A percentile compares a stretch with the other conserved stretches of the same genome.
Conservation (phyloP, 2,329 filamentous ascomycete genomes). For the Paecilomyces variotii region DNA sequence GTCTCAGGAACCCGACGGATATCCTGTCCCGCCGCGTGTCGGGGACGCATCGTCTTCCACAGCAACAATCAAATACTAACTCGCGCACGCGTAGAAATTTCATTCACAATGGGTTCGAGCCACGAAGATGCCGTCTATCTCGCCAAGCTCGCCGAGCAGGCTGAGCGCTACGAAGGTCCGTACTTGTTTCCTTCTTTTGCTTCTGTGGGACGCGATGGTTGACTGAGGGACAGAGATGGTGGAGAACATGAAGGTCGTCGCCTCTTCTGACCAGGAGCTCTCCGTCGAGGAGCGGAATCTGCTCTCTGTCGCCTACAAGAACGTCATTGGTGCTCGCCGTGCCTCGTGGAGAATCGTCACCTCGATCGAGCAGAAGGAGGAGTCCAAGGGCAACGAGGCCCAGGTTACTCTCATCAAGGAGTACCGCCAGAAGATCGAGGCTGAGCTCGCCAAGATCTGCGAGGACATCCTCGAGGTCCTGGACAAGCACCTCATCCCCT, state of each 20-base stretch:
- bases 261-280: constrained; percentile 73
- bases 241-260: constrained; percentile 99
- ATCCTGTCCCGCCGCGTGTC: not conserved
- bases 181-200: constrained; percentile 6
- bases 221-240: constrained; percentile 71
- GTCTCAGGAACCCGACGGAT: too few species aligned
- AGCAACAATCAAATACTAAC: constrained; percentile 9
- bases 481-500: constrained; percentile 87
- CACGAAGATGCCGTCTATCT: constrained; percentile 99
- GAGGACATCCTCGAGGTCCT: constrained; percentile 95
- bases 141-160: constrained; percentile 99
- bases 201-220: constrained; percentile 7
- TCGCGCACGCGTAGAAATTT: constrained; percentile 16
- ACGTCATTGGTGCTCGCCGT: constrained; percentile 95
- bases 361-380: constrained; percentile 99
- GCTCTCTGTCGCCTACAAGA: constrained; percentile 99
- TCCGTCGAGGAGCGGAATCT: constrained; percentile 89
- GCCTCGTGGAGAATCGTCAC: constrained; percentile 99
- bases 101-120: constrained; percentile 68
- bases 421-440: constrained; percentile 97
- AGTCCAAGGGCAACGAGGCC: constrained; percentile 95
- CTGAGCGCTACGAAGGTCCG: constrained; percentile 98
- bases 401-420: constrained; percentile 91
- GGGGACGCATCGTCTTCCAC: not conserved
- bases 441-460: constrained; percentile 95